phyloP scores from a whole-genome alignment of 306 rosid species.

The Lupinus albus region DNA sequence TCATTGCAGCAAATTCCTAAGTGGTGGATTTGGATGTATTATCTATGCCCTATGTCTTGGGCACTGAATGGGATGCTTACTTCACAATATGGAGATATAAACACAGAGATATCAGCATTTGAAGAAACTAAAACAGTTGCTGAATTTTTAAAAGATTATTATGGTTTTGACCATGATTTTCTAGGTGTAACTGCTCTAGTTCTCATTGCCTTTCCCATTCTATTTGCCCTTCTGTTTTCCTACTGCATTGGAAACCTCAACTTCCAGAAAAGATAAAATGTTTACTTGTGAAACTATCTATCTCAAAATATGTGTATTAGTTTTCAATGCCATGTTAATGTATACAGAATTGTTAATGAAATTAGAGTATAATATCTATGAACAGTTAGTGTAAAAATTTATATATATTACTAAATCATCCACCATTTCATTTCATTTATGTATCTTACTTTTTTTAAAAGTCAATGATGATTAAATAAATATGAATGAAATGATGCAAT shows the following conservation, averaged over 20 bases:
- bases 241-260: constrained; percentile 54
- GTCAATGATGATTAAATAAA: too few species aligned
- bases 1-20: constrained; percentile 65
- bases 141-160: constrained; percentile 57
- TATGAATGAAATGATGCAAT: too few species aligned
- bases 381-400: too few species aligned
- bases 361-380: too few species aligned
- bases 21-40: constrained; percentile 80
- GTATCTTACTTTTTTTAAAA: too few species aligned
- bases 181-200: constrained; percentile 50
- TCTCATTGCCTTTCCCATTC: constrained; percentile 47
- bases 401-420: too few species aligned
- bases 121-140: constrained; percentile 50
- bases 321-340: too few species aligned
- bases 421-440: too few species aligned
- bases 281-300: constrained; percentile 4
- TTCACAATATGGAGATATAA: constrained; percentile 62
- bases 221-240: constrained; percentile 55
- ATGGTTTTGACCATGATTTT: constrained; percentile 52
- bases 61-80: constrained; percentile 62
- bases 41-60: constrained; percentile 66
- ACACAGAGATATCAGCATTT: constrained; percentile 44
- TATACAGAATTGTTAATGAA: too few species aligned
- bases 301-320: background rate
- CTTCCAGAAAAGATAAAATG: constrained; percentile 55